Percentiles rank a stretch among this genome's conserved stretches.
These are phyloP conservation scores for Gloeostereum incarnatum DNA, from an alignment of 768 basidiomycete genomes.

Conservation along the genomic window DNA sequence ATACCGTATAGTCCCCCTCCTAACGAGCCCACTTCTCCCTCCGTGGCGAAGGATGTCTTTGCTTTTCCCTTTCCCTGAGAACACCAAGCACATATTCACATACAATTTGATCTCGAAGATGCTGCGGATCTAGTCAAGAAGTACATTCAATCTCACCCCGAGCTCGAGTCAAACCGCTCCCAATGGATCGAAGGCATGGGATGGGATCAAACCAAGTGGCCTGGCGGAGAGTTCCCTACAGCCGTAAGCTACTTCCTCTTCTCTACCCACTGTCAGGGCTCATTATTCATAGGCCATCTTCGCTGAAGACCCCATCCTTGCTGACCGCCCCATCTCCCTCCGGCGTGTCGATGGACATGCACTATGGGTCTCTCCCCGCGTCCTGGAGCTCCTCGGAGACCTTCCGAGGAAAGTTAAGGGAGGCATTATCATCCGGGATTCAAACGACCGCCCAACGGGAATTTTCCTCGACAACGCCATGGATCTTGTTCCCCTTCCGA, in stretches of 20 bases:
- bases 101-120: slow-evolving; percentile 28
- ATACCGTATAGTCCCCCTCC: too few species aligned
- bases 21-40: too few species aligned
- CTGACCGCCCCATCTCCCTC: slow-evolving; percentile 63
- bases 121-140: slow-evolving; percentile 49
- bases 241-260: slow-evolving; percentile 35
- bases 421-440: slow-evolving; percentile 63
- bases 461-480: slow-evolving; percentile 88
- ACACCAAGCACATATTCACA: too few species aligned
- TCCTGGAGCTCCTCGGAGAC: slow-evolving; percentile 52
- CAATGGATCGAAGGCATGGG: slow-evolving; percentile 82
- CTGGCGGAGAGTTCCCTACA: slow-evolving; percentile 53
- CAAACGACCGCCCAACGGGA: slow-evolving; percentile 59
- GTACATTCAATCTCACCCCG: slow-evolving; percentile 51
- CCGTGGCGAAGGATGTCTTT: too few species aligned
- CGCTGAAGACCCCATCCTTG: slow-evolving; percentile 56
- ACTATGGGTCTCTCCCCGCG: slow-evolving; percentile 72
- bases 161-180: slow-evolving; percentile 38
- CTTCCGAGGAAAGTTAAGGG: slow-evolving; percentile 62
- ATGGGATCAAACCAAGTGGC: slow-evolving; percentile 90
- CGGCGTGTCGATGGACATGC: slow-evolving; percentile 79
- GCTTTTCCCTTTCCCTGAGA: too few species aligned
- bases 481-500: slow-evolving; percentile 58
- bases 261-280: not conserved
- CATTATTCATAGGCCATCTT: slow-evolving; percentile 52